Percentiles rank a stretch among this genome's conserved stretches.
Evolutionary conservation across 768 basidiomycete species (phyloP).

Genomic region (Lentinula detonsa): DNA sequence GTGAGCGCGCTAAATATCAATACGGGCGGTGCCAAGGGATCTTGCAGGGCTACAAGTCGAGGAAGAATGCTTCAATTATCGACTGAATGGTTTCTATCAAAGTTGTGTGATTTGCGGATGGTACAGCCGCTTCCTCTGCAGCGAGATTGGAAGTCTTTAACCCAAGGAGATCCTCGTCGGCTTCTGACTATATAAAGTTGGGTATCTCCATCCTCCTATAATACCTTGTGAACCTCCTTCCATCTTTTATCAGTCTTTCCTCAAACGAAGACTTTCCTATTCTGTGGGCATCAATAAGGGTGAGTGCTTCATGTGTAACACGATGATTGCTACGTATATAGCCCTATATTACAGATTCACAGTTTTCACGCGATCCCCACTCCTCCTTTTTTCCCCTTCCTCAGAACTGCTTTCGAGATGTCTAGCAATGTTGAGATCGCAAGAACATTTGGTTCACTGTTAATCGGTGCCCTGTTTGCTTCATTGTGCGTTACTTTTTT

Average conservation of each 20-base stretch:
- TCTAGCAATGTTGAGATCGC: constrained; percentile 18
- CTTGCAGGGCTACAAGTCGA: too few species aligned
- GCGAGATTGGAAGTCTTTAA: background rate
- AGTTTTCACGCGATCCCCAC: background rate
- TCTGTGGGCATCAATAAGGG: background rate
- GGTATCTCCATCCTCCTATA: too few species aligned
- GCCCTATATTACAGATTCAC: too few species aligned
- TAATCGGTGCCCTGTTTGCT: constrained; percentile 31
- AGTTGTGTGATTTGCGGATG: too few species aligned
- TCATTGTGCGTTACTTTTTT: constrained; percentile 21
- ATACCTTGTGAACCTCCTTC: background rate
- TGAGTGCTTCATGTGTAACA: background rate
- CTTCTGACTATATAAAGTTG: too few species aligned
- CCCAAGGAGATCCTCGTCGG: background rate
- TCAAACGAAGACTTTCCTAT: background rate
- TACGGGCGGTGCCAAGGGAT: too few species aligned
- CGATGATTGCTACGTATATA: background rate
- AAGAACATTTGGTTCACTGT: constrained; percentile 29
- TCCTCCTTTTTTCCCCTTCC: background rate
- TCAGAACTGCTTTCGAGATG: background rate
- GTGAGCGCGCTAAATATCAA: too few species aligned
- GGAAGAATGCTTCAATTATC: too few species aligned
- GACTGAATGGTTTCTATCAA: too few species aligned
- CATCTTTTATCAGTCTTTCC: background rate
- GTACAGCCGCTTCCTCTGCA: background rate